Evolutionary conservation across 2,329 filamentous ascomycete species (phyloP), one percentile per base, ranked within the genome.

Genomic region (Exophiala alcalophila): DNA sequence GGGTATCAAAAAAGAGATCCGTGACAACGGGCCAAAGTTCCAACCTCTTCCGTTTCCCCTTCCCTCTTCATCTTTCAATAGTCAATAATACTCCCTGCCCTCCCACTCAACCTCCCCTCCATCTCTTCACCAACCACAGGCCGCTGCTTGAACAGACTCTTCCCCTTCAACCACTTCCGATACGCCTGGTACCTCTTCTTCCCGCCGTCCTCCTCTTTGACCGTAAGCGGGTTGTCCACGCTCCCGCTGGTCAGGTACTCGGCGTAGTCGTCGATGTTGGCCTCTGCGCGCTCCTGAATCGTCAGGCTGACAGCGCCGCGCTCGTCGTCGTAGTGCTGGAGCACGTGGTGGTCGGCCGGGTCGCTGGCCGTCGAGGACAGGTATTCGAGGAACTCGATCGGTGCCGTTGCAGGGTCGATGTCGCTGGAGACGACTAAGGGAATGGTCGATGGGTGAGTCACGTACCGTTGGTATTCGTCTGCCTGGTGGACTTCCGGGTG

Each of bases 151-250:
- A 97, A 97, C 58, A 97, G 76, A 58, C 88, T 95, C 71, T 96
- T 97, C 12, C 91, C 91, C 50, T 82, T 78, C 60, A 98, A 72
- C 91, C 92, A 98, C 67, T 96, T 94, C 58, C 83, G 73, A 66
- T 98, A 98, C 7, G 90, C 86, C 68, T 95, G 97, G 65, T 98
- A 98, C 56, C 92, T 75, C 74, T 97, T 96, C 76, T 94, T 97
- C 27, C 77, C 76, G 31, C 81, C 76, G 63, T 97, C 92, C 59
- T 94, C 90, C 30, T 90, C 83, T 1, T 81, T 83, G 10, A 97
- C 91, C 2, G 87, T 94, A 38, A 98, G 68, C 12, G 88, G 87
- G 57, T 95, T 87, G 48, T 92, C 85, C 4, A 78, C 80, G 9
- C 92, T 78, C 29, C 47, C 52, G 23, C 38, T 47, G 10, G 76